phyloP scores from a whole-genome alignment of 1,284 basidiomycete species.

The Leccinum fallax region DNA sequence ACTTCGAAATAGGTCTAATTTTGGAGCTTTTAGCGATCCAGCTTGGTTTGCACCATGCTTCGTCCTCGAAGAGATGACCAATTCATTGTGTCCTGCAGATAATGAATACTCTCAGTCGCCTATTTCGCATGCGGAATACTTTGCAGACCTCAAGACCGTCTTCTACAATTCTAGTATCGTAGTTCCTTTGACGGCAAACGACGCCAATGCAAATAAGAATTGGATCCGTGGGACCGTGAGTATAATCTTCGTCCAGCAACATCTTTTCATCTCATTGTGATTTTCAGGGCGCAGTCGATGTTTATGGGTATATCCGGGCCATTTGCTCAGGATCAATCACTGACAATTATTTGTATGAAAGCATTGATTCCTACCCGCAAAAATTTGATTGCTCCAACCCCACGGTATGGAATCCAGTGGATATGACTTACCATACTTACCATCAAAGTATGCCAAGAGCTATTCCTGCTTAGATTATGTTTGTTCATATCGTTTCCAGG shows the following conservation, averaged over 20 bases:
- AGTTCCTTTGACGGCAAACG: constrained; percentile 75
- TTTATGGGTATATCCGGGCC: constrained; percentile 47
- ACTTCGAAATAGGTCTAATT: constrained; percentile 7
- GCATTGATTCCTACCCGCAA: constrained; percentile 36
- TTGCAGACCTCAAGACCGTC: constrained; percentile 58
- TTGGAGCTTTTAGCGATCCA: constrained; percentile 53
- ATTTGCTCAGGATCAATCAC: background rate
- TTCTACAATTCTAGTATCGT: constrained; percentile 61
- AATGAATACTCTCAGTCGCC: constrained; percentile 72
- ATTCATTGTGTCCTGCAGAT: constrained; percentile 43
- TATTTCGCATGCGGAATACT: constrained; percentile 58
- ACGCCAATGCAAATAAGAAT: constrained; percentile 57
- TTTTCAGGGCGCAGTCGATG: constrained; percentile 49
- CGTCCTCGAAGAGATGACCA: background rate
- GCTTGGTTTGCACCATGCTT: constrained; percentile 50
- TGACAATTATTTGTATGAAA: constrained; percentile 16
- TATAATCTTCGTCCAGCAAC: background rate
- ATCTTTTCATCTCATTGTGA: constrained; percentile 11
- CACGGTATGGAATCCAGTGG: constrained; percentile 31
- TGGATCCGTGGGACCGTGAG: constrained; percentile 68
- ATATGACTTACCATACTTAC: constrained; percentile 31
- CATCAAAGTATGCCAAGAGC: constrained; percentile 25
- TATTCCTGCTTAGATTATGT: background rate
- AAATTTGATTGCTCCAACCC: constrained; percentile 39
- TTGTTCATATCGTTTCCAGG: constrained; percentile 21